Evolutionary conservation across 2,329 filamentous ascomycete genomes (phyloP).

Genomic region (Elsinoe necatrix): DNA sequence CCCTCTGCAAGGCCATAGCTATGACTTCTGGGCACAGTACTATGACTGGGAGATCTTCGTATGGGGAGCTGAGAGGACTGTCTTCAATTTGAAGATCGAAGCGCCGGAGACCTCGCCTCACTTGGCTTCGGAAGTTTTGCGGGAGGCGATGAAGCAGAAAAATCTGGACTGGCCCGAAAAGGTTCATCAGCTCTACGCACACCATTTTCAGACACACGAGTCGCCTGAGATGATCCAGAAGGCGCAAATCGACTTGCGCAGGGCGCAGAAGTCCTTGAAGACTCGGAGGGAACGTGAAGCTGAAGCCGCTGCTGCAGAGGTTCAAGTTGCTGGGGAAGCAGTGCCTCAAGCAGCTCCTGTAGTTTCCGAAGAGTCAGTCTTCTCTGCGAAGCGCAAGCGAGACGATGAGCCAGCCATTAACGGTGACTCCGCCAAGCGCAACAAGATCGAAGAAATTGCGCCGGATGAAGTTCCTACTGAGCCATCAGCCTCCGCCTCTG

Average conservation of each 20-base stretch:
- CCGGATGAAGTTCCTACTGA: conserved; percentile 25
- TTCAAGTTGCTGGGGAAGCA: conserved; percentile 22
- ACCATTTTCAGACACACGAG: conserved; percentile 87
- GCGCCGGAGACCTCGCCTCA: conserved; percentile 54
- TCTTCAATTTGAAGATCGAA: conserved; percentile 42
- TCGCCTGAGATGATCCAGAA: conserved; percentile 64
- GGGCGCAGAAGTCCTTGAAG: conserved; percentile 54
- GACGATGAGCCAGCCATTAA: conserved; percentile 47
- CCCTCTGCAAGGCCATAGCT: conserved; percentile 62
- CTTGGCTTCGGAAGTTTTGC: conserved; percentile 66
- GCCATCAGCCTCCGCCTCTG: conserved; percentile 27
- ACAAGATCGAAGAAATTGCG: conserved; percentile 41
- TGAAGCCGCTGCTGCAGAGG: conserved; percentile 50
- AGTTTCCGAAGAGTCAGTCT: conserved; percentile 21
- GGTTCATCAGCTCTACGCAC: conserved; percentile 62
- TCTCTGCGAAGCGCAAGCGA: conserved; percentile 62
- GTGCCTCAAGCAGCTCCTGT: conserved; percentile 26
- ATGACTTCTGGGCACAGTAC: conserved; percentile 89
- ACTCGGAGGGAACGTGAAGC: conserved; percentile 60
- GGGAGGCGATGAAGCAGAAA: conserved; percentile 55
- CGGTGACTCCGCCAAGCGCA: conserved; percentile 58
- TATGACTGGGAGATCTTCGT: conserved; percentile 84
- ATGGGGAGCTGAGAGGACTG: conserved; percentile 51
- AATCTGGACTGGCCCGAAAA: conserved; percentile 70
- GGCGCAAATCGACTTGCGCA: conserved; percentile 65